phyloP scores from a whole-genome alignment of 2,329 filamentous ascomycete genomes.

The Cryphonectria parasitica region DNA sequence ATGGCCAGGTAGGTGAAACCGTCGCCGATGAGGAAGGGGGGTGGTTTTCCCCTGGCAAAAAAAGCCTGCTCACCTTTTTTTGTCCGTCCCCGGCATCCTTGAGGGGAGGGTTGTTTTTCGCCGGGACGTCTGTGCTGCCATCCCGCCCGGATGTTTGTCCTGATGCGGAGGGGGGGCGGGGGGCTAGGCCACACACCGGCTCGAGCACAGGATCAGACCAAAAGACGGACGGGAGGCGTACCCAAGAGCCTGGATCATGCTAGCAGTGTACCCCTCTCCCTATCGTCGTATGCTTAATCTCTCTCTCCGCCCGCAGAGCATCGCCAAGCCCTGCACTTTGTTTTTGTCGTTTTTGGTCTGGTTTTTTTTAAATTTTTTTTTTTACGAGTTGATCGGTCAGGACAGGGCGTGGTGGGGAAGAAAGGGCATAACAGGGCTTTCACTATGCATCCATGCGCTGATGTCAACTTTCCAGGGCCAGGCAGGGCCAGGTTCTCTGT shows the following conservation, averaged over 20 bases:
- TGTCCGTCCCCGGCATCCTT: neutral
- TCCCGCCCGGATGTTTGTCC: neutral
- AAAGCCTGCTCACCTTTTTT: neutral
- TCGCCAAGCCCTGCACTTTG: neutral
- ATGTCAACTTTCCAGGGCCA: neutral
- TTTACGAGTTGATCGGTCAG: neutral
- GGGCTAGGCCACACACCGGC: neutral
- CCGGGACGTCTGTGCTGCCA: constrained; percentile 10
- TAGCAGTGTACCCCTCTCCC: neutral
- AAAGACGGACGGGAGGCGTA: constrained; percentile 1
- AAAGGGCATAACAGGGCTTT: neutral
- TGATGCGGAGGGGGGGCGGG: neutral
- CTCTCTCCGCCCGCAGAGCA: neutral
- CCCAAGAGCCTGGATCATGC: constrained; percentile 3
- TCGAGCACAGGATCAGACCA: neutral
- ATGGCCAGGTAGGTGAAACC: neutral
- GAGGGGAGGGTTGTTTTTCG: neutral
- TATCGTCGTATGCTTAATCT: neutral
- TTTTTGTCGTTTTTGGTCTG: too few relatives aligned
- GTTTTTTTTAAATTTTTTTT: too few relatives aligned
- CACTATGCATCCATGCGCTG: neutral
- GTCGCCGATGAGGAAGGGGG: neutral
- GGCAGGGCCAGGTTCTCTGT: too few relatives aligned
- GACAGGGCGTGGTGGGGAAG: neutral
- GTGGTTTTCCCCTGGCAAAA: neutral